Base-by-base conservation (phyloP, 768 basidiomycete genomes). In the Agrocybe praecox region DNA sequence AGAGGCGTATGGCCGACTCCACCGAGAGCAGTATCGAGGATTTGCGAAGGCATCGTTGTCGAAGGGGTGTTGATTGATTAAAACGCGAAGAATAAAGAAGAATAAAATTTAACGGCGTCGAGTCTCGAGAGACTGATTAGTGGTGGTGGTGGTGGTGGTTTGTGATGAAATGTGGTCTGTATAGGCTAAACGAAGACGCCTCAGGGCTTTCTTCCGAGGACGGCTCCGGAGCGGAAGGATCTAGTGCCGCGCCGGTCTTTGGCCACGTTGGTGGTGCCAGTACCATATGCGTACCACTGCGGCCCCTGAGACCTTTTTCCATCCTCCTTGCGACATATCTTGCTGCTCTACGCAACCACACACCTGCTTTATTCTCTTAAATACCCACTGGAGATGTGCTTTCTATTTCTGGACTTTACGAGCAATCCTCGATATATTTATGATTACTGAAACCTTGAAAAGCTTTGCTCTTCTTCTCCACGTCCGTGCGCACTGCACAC, bases 1-100 rank as follows among this genome's bases (percentile, higher is more conserved):
- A 99, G 82, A 2, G 96, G 97, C 0, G 97, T 98, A 61, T 92
- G 80, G 2, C 96, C 96, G 11, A 98, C 86, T 9, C 92, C 92
- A 23, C 86, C 93, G 40, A 95, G 84, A 4, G 90, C 92, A 36
- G 79, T 87, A 61, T 92, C 83, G 43, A 97, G 80, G 42, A 97
- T 81, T 9, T 73, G 79, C 46, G 78, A 67, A 53, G 72, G 66
- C 74, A 75, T 76, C 46, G 48, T 61, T 19, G 19, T 11, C 46
- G 1, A 11, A 9, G 12, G 42, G 14, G 1, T 19, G 32, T 17
- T 44, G 12, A 11, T 26, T 43, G 23, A 29, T 26, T n/a, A 26
- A 36, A 26, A 22, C 32, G 22, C 44, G 50, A 52, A 46, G 44
- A 52, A 36, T 14, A 24, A 43, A 9, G 24, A 44, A 26, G 23